Conservation (phyloP, 371 early-diverging fungal species). For the Umbelopsis sp. region DNA sequence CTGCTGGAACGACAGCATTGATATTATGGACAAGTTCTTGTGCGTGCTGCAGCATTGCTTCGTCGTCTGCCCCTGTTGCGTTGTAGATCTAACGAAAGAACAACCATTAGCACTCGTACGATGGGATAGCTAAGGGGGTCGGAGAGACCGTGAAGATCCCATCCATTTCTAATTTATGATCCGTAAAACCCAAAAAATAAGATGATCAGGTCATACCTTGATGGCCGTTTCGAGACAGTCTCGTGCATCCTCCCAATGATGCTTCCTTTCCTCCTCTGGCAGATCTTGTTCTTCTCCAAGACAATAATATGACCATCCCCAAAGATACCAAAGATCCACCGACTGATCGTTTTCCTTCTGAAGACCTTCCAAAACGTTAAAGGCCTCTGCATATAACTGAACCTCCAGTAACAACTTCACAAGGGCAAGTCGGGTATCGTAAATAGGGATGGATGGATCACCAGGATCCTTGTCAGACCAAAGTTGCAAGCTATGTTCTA, state of each 20-base stretch:
- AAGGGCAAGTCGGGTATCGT: constrained; percentile 76
- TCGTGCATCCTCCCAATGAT: constrained; percentile 70
- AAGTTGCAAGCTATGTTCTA: constrained; percentile 70
- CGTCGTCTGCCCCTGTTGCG: constrained; percentile 66
- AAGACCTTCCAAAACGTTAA: constrained; percentile 76
- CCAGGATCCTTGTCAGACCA: constrained; percentile 74
- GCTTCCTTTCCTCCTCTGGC: constrained; percentile 53
- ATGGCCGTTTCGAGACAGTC: constrained; percentile 77
- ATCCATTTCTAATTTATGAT: too few species aligned
- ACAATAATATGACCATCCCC: constrained; percentile 89
- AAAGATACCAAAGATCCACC: constrained; percentile 92
- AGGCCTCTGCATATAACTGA: constrained; percentile 76
- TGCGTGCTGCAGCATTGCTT: constrained; percentile 69
- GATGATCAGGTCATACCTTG: constrained; percentile 51
- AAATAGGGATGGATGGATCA: constrained; percentile 73
- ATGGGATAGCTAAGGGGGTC: not conserved
- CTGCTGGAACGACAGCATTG: constrained; percentile 52
- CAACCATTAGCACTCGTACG: constrained; percentile 26
- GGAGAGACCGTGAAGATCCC: too few species aligned
- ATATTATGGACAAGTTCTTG: constrained; percentile 67
- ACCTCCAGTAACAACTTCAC: constrained; percentile 86
- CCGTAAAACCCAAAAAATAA: too few species aligned
- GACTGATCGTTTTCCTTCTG: constrained; percentile 91
- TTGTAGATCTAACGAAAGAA: constrained; percentile 54
- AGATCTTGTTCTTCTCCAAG: constrained; percentile 69